phyloP scores from a whole-genome alignment of 75 land plant genomes.

The Cunninghamia lanceolata region DNA sequence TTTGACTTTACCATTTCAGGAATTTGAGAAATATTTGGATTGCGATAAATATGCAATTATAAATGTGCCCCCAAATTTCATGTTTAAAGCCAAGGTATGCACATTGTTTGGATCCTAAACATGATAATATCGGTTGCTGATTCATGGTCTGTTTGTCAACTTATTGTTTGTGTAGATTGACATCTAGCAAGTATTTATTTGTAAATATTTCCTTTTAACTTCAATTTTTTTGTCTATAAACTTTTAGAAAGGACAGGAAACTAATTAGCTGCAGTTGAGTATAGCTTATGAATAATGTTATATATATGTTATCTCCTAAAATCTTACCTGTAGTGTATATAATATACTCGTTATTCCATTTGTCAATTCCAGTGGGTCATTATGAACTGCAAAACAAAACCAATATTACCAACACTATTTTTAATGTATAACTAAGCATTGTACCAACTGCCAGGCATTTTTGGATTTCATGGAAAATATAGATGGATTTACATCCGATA shows the following conservation, averaged over 20 bases:
- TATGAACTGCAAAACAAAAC: neutral
- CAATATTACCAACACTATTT: neutral
- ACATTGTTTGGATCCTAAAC: neutral
- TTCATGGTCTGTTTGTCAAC: neutral
- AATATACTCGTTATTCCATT: neutral
- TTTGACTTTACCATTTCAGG: constrained; percentile 21
- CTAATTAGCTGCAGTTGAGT: neutral
- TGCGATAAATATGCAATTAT: constrained; percentile 37
- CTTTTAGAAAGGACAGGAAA: neutral
- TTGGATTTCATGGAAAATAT: neutral
- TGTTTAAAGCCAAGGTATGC: constrained; percentile 52
- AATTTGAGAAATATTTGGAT: constrained; percentile 45
- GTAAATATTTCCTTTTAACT: neutral
- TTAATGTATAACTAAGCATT: neutral
- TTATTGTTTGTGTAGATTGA: neutral
- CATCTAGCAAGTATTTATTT: neutral
- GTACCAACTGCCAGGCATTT: neutral
- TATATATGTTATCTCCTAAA: neutral
- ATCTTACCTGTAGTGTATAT: neutral
- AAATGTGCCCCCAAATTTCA: constrained; percentile 53
- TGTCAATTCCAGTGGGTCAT: neutral
- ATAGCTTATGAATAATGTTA: neutral
- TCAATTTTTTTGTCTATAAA: too few species aligned
- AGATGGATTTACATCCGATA: neutral
- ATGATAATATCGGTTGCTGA: neutral